These are phyloP conservation scores for Colletotrichum gigasporum DNA, from an alignment of 2,329 filamentous ascomycete species.

Conservation along the genomic window DNA sequence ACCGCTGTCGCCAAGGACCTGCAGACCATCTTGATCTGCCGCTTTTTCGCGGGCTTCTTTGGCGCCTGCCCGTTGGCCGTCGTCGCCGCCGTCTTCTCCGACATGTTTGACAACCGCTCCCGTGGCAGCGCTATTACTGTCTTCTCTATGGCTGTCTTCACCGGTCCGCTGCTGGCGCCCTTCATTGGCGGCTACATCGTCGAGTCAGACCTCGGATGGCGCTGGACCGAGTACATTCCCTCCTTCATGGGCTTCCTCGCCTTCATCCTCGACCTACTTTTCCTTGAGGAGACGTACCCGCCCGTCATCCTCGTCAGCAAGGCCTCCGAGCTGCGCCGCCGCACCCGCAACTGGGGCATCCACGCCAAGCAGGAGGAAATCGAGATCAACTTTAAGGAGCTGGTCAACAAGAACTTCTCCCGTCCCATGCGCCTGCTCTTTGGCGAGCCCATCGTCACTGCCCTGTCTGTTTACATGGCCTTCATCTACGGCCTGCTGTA, in stretches of 20 bases:
- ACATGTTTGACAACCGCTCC: conserved; percentile 74
- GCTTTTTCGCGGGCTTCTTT: conserved; percentile 79
- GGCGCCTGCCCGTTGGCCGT: conserved; percentile 75
- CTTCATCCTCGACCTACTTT: conserved; percentile 67
- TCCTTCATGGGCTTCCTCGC: conserved; percentile 71
- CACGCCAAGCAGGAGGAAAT: conserved; percentile 79
- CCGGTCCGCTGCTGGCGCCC: conserved; percentile 73
- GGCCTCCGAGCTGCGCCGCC: conserved; percentile 68
- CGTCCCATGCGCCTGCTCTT: conserved; percentile 73
- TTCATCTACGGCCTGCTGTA: conserved; percentile 85
- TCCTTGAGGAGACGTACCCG: conserved; percentile 76
- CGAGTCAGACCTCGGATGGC: conserved; percentile 72
- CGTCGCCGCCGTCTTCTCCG: conserved; percentile 76
- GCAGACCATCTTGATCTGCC: conserved; percentile 74
- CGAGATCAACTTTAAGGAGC: conserved; percentile 71
- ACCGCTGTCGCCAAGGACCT: conserved; percentile 74
- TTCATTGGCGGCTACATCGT: conserved; percentile 76
- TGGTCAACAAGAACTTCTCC: conserved; percentile 73
- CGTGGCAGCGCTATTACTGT: conserved; percentile 67
- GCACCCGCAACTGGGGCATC: conserved; percentile 75
- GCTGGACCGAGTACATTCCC: conserved; percentile 75
- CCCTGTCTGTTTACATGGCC: conserved; percentile 76
- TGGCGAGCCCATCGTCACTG: conserved; percentile 73
- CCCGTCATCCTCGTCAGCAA: conserved; percentile 71
- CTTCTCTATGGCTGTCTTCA: conserved; percentile 71